Base-by-base conservation (phyloP, 2,329 filamentous ascomycete genomes). In the Hypomyces perniciosus region DNA sequence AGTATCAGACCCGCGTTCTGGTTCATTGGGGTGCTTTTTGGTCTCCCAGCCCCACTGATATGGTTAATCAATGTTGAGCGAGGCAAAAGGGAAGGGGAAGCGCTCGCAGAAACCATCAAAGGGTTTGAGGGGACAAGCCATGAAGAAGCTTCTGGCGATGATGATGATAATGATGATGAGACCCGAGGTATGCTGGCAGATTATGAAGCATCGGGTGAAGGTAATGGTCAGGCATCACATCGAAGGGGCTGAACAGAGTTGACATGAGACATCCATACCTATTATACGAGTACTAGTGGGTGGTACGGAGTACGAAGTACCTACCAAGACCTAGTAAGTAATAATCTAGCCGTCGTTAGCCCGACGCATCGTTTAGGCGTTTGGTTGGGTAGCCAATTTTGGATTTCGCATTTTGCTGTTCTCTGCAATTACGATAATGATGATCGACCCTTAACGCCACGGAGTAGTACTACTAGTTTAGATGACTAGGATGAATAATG, bases 1-100 rank as follows among this genome's bases (percentile, higher is more conserved):
- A 84, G 88, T 59, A 92, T 93, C 52, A 78, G 88, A 44, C 87
- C 87, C 6, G 91, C 92, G 1, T 99, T 99, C 68, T 90, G 87
- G 77, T 99, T 99, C 65, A 74, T 99, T 38, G 90, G 89, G 0
- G 75, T 83, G 5, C 72, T 99, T n/a, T 87, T 99, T 6, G 85
- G 86, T 5, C 68, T 95, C 1, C 91, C 93, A 1, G 84, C 91
- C 12, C 89, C 90, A 1, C 72, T 97, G 46, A 88, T 97, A 68
- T 86, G 84, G 64, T 80, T 90, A 49, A 88, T 99, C 34, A 78
- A 96, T 66, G 88, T 95, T 8, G 88, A 95, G 48, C 77, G 88
- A 35, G 88, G 88, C 8, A 88, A 83, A 68, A 69, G 72, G 42
- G 86, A 90, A 62, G 87, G 85, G 1, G 74, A 78, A 57, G 79